Evolutionary conservation across 108 stramenopile genomes (phyloP), one percentile per base, ranked within the genome.

Genomic region (Cylindrotheca fusiformis): DNA sequence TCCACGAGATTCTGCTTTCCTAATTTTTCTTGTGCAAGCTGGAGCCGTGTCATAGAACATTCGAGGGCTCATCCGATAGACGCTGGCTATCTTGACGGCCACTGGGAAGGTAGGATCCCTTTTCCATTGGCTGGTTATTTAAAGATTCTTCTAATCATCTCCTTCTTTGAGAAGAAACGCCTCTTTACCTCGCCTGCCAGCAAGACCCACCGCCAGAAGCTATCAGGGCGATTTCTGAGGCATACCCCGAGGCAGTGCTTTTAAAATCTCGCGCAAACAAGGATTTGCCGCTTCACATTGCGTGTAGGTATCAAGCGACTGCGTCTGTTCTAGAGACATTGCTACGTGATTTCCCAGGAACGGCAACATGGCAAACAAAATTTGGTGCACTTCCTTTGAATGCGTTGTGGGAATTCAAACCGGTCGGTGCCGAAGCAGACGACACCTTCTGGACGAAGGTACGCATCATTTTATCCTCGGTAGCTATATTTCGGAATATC

Each of bases 401-500:
- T 60, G 52, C 47, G 4, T 47, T 74, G 46, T 67, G 72, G 59
- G 72, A 66, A 18, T 58, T 45, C 31, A 50, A 59, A 21, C n/a
- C 48, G 17, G 47, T 18, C 18, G 22, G 22, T 6, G 46, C 14
- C 48, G n/a, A 62, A 17, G 26, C 3, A 28, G 21, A 29, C 8
- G 59, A 32, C 5, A n/a, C n/a, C n/a, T 68, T 65, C 58, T 77
- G 76, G 76, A 23, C 48, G 20, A 77, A 77, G 29, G 64, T 70
- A 8, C 32, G 58, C 1, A 49, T 65, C 1, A 0, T 77, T 21
- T 55, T 77, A 1, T 48, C 61, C 28, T 68, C 76, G 26, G 60
- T 77, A 12, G 76, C 70, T 14, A 28, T 52, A 10, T 48, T 44
- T 49, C 74, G 67, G n/a, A 45, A 58, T 32, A 18, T 6, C 6